Percentiles rank a stretch among this genome's conserved stretches.
These are phyloP conservation scores for Termitomyces eurrhizus DNA, from an alignment of 768 basidiomycete species.

Conservation along the genomic window DNA sequence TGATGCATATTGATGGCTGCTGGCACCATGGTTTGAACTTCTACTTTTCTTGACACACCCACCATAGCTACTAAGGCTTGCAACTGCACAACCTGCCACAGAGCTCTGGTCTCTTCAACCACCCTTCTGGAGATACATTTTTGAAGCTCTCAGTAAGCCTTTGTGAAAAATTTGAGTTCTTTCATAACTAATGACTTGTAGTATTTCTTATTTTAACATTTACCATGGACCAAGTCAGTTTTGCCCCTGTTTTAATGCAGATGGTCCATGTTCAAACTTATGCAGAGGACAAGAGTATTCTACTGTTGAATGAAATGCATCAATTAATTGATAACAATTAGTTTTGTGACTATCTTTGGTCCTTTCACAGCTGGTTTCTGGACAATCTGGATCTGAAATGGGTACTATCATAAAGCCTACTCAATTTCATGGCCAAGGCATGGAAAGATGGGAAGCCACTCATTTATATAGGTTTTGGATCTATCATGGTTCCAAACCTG, in stretches of 20 bases:
- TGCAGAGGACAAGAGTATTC: constrained; percentile 38
- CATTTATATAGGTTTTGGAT: constrained; percentile 72
- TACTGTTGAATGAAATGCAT: neutral
- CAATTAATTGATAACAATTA: constrained; percentile 13
- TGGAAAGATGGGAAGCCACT: constrained; percentile 51
- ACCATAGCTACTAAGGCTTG: too few species aligned
- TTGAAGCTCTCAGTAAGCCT: constrained; percentile 53
- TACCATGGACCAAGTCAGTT: constrained; percentile 54
- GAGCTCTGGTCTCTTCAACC: too few species aligned
- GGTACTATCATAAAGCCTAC: constrained; percentile 45
- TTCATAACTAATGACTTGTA: constrained; percentile 22
- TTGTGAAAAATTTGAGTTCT: neutral
- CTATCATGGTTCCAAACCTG: constrained; percentile 62
- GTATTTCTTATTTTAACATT: constrained; percentile 65
- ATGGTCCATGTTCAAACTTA: neutral
- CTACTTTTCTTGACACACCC: too few species aligned
- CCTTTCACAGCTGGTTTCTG: constrained; percentile 51
- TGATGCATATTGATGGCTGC: too few species aligned
- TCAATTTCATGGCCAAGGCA: constrained; percentile 55
- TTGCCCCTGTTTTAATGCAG: neutral
- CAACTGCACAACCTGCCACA: too few species aligned
- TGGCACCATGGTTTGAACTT: too few species aligned
- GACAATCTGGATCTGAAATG: constrained; percentile 59
- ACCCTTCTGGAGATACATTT: constrained; percentile 35
- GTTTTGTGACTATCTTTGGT: constrained; percentile 36